These are phyloP conservation scores for Barnettozyma sp. DNA, from an alignment of 805 yeast genomes.

Conservation along the genomic window DNA sequence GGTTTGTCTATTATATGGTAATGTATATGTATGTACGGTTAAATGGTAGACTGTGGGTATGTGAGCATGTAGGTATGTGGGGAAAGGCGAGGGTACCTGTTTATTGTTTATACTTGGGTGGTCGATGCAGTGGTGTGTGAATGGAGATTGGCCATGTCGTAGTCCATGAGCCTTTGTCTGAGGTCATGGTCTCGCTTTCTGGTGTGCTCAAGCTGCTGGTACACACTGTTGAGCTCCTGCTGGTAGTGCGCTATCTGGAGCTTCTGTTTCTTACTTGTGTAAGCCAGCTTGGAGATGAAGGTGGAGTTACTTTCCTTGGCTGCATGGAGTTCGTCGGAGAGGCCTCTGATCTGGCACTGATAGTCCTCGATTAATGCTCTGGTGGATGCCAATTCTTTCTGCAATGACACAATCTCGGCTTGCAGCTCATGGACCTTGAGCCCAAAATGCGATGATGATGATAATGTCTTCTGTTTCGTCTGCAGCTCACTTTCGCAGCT, in stretches of 20 bases:
- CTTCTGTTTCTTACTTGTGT: slow-evolving; percentile 8
- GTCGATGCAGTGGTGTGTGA: not conserved
- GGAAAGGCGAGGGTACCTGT: too few species aligned
- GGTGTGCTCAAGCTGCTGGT: slow-evolving; percentile 15
- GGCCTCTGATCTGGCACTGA: slow-evolving; percentile 2
- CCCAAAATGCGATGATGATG: too few species aligned
- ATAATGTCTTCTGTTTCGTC: too few species aligned
- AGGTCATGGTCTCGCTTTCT: slow-evolving; percentile 18
- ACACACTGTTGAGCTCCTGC: slow-evolving; percentile 11
- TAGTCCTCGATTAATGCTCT: not conserved
- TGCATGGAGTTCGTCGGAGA: slow-evolving; percentile 1
- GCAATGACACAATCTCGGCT: slow-evolving; percentile 7
- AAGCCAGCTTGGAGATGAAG: slow-evolving; percentile 7
- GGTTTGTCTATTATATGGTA: too few species aligned
- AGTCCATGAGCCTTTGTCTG: slow-evolving; percentile 16
- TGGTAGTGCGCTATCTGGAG: slow-evolving; percentile 15
- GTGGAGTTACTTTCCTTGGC: slow-evolving; percentile 2
- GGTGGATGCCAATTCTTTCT: slow-evolving; percentile 2
- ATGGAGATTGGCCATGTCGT: slow-evolving; percentile 5
- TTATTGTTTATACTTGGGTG: not conserved
- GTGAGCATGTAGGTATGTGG: too few species aligned
- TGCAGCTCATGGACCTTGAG: slow-evolving; percentile 6
- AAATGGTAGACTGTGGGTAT: too few species aligned
- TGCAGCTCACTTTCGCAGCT: too few species aligned
- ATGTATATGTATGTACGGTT: too few species aligned